These are phyloP conservation scores for Exophiala phaeomuriformis DNA, from an alignment of 2,329 filamentous ascomycete genomes.

Conservation along the genomic window DNA sequence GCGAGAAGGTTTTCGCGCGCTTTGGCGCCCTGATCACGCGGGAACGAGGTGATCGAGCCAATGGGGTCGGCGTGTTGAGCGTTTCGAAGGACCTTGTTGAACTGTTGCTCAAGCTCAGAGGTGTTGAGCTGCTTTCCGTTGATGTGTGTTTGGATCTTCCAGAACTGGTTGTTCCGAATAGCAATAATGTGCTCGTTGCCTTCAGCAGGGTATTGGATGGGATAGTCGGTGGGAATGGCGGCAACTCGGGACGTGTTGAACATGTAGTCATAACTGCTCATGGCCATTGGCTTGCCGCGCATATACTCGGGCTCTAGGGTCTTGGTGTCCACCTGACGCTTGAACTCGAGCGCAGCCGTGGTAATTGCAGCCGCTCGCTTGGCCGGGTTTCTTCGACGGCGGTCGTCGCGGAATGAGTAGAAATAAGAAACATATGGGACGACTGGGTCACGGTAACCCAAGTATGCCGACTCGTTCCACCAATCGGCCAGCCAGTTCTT, in stretches of 20 bases:
- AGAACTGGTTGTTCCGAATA: slow-evolving; percentile 94
- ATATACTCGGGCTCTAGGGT: slow-evolving; percentile 95
- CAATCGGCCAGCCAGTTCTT: slow-evolving; percentile 97
- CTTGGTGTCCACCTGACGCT: slow-evolving; percentile 76
- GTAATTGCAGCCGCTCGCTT: slow-evolving; percentile 90
- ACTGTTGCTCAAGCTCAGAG: slow-evolving; percentile 82
- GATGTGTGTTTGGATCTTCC: slow-evolving; percentile 78
- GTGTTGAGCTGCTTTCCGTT: slow-evolving; percentile 80
- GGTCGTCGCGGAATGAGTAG: slow-evolving; percentile 95
- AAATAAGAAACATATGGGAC: slow-evolving; percentile 99
- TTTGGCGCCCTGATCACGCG: slow-evolving; percentile 88
- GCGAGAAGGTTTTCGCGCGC: slow-evolving; percentile 68
- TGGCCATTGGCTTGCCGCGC: slow-evolving; percentile 94
- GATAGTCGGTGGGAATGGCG: slow-evolving; percentile 71
- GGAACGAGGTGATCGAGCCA: slow-evolving; percentile 80
- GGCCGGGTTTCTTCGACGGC: slow-evolving; percentile 73
- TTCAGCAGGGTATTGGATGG: slow-evolving; percentile 66
- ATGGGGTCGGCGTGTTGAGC: slow-evolving; percentile 67
- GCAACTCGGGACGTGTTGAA: slow-evolving; percentile 90
- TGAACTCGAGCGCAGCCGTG: slow-evolving; percentile 82
- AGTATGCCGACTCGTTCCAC: slow-evolving; percentile 96
- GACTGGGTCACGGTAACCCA: slow-evolving; percentile 87
- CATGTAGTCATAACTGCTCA: slow-evolving; percentile 99
- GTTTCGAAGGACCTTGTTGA: slow-evolving; percentile 72
- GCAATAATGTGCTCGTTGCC: slow-evolving; percentile 83